Conservation (phyloP, 2,329 filamentous ascomycete genomes). For the Dactylellina parvicollis region DNA sequence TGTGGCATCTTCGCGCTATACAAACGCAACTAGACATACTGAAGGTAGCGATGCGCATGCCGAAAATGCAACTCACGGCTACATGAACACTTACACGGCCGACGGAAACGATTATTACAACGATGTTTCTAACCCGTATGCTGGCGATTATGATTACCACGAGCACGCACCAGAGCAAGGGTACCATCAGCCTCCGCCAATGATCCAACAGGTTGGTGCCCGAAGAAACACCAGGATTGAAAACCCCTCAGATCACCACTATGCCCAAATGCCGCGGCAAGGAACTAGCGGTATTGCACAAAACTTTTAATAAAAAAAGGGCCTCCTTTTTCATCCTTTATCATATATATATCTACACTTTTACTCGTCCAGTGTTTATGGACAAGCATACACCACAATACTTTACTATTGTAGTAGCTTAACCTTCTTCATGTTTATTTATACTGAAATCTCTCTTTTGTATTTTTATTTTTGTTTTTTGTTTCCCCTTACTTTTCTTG, state of each 20-base stretch:
- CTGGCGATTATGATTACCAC: constrained; percentile 61
- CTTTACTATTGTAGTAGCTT: too few species aligned
- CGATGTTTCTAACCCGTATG: constrained; percentile 69
- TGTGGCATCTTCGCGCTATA: constrained; percentile 96
- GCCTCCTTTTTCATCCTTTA: constrained; percentile 13
- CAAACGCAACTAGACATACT: constrained; percentile 76
- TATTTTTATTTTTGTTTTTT: too few species aligned
- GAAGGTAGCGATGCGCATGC: constrained; percentile 67
- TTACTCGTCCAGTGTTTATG: too few species aligned
- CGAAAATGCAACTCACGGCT: constrained; percentile 59
- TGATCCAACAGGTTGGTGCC: constrained; percentile 92
- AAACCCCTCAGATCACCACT: constrained; percentile 76
- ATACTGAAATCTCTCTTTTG: too few species aligned
- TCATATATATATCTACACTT: too few species aligned
- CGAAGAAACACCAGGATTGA: constrained; percentile 94
- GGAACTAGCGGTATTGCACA: constrained; percentile 92
- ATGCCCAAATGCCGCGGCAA: constrained; percentile 74
- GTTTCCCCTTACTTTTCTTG: too few species aligned
- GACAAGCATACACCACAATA: too few species aligned
- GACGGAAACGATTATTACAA: constrained; percentile 67
- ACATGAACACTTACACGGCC: constrained; percentile 65
- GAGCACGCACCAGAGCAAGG: constrained; percentile 60
- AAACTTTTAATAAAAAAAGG: constrained; percentile 76
- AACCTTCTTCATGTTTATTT: too few species aligned
- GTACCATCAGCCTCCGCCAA: constrained; percentile 70